Evolutionary conservation across 1,139 yeast genomes (phyloP).

Genomic region (Kluyveromyces sp.): DNA sequence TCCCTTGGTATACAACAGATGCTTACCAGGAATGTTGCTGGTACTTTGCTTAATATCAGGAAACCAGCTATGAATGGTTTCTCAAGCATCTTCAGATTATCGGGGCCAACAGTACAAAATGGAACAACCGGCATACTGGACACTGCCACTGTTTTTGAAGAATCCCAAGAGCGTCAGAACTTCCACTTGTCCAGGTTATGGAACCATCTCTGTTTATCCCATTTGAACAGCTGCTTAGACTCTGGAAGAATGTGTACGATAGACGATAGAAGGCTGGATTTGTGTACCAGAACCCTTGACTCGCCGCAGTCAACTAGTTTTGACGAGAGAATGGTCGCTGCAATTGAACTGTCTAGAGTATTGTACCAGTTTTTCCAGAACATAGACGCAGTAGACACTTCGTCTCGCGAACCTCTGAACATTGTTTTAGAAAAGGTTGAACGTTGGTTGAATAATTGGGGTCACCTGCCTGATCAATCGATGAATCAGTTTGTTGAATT

Average conservation of each 20-base stretch:
- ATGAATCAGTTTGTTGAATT: conserved; percentile 72
- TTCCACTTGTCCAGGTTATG: conserved; percentile 44
- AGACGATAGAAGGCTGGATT: conserved; percentile 56
- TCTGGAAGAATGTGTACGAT: conserved; percentile 72
- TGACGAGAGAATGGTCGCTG: conserved; percentile 80
- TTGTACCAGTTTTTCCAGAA: conserved; percentile 55
- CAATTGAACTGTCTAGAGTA: conserved; percentile 56
- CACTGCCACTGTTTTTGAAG: conserved; percentile 11
- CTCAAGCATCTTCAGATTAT: not conserved
- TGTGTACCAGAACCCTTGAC: conserved; percentile 55
- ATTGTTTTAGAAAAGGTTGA: conserved; percentile 37
- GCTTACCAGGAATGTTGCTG: conserved; percentile 13
- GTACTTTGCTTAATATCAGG: conserved; percentile 8
- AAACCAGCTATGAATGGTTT: not conserved
- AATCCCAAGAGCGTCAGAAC: conserved; percentile 18
- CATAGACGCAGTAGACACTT: conserved; percentile 14
- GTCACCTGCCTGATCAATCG: conserved; percentile 62
- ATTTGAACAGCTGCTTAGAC: conserved; percentile 59
- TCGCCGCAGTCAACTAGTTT: conserved; percentile 65
- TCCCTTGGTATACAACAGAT: conserved; percentile 19
- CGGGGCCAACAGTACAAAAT: not conserved
- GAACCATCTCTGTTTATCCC: conserved; percentile 69
- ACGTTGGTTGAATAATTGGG: conserved; percentile 68
- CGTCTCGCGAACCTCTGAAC: conserved; percentile 23
- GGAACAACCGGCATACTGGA: not conserved